phyloP scores from a whole-genome alignment of 1,139 yeast genomes.

The Debaryomyces singareniensis region DNA sequence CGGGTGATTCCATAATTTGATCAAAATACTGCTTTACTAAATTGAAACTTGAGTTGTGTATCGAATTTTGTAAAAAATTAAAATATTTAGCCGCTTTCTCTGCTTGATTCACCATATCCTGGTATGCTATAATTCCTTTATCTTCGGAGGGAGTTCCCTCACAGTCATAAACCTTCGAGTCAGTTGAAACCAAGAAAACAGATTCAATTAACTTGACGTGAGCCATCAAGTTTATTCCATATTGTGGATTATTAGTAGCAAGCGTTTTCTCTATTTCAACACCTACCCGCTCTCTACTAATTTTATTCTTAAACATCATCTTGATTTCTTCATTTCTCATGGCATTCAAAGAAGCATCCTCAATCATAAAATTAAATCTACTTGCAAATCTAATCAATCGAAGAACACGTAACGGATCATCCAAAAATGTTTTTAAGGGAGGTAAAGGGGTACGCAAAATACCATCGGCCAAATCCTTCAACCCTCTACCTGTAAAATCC shows the following conservation, averaged over 20 bases:
- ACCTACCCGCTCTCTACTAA: slow-evolving; percentile 88
- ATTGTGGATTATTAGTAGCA: slow-evolving; percentile 52
- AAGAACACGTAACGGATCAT: slow-evolving; percentile 87
- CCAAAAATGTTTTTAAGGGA: slow-evolving; percentile 78
- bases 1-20: slow-evolving; percentile 11
- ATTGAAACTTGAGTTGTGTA: neutral
- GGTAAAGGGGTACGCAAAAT: slow-evolving; percentile 80
- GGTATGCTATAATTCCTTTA: neutral
- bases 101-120: slow-evolving; percentile 11
- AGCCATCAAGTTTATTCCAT: slow-evolving; percentile 58
- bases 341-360: slow-evolving; percentile 50
- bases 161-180: slow-evolving; percentile 1
- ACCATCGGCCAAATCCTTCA: slow-evolving; percentile 63
- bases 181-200: slow-evolving; percentile 46
- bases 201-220: slow-evolving; percentile 48
- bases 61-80: slow-evolving; percentile 13
- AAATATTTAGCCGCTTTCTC: slow-evolving; percentile 14
- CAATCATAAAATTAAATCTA: slow-evolving; percentile 65
- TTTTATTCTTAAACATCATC: slow-evolving; percentile 58
- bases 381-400: slow-evolving; percentile 83
- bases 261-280: slow-evolving; percentile 75
- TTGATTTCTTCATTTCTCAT: slow-evolving; percentile 61
- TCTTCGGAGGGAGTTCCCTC: slow-evolving; percentile 1
- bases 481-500: slow-evolving; percentile 75
- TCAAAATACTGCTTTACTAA: slow-evolving; percentile 4